Conservation (phyloP, 345 rosid genomes). For the Atalantia buxifolia region DNA sequence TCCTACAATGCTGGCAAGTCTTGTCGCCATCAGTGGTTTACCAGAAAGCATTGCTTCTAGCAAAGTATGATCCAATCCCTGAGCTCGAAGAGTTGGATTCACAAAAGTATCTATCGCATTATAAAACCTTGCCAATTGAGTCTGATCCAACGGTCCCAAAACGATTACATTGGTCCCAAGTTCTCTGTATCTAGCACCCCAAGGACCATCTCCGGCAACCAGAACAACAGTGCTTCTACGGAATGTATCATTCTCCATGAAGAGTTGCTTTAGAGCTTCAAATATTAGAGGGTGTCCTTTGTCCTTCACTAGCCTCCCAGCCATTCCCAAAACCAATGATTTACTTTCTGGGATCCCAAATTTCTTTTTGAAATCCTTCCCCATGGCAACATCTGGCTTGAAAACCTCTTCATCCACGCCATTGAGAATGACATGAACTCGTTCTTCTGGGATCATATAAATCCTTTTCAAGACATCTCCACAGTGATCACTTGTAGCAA, state of each 20-base stretch:
- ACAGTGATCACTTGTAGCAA: conserved; percentile 89
- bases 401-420: conserved; percentile 77
- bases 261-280: conserved; percentile 66
- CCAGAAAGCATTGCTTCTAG: conserved; percentile 88
- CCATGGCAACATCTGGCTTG: conserved; percentile 50
- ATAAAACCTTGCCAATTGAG: conserved; percentile 70
- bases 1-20: conserved; percentile 82
- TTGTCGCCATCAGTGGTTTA: conserved; percentile 77
- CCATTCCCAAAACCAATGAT: conserved; percentile 66
- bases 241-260: conserved; percentile 47
- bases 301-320: conserved; percentile 90
- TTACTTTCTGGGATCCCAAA: conserved; percentile 43
- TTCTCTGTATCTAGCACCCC: conserved; percentile 78
- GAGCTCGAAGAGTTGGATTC: conserved; percentile 89
- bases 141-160: conserved; percentile 80
- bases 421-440: conserved; percentile 83
- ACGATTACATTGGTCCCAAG: conserved; percentile 60
- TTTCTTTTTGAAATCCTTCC: conserved; percentile 45
- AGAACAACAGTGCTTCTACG: conserved; percentile 47
- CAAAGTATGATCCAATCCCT: conserved; percentile 84
- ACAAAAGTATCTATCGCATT: conserved; percentile 79
- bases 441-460: conserved; percentile 92
- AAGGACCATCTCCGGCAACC: conserved; percentile 93
- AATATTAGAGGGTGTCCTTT: conserved; percentile 82
- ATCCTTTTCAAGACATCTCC: conserved; percentile 85